phyloP scores from a whole-genome alignment of 345 rosid species.

The Eucalyptus marginata region DNA sequence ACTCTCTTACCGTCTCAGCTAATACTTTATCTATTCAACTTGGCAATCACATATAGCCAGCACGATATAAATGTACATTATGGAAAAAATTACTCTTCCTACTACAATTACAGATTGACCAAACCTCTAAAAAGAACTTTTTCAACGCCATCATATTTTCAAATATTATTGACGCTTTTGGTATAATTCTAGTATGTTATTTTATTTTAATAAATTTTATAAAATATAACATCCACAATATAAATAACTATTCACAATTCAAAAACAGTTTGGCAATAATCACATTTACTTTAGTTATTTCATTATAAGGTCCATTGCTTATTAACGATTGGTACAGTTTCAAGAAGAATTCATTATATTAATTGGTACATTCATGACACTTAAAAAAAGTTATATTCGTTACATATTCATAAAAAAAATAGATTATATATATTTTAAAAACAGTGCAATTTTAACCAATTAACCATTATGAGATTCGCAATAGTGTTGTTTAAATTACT shows the following conservation, averaged over 20 bases:
- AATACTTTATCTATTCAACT: neutral
- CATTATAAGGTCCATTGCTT: neutral
- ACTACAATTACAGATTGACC: too few species aligned
- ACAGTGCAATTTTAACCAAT: neutral
- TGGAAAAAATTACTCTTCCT: too few species aligned
- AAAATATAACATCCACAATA: neutral
- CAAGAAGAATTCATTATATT: too few species aligned
- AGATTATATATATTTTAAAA: neutral
- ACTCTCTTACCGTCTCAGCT: neutral
- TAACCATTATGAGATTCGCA: neutral
- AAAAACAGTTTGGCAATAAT: too few species aligned
- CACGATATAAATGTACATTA: neutral
- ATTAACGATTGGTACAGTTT: neutral
- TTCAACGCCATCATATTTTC: too few species aligned
- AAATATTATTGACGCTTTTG: too few species aligned
- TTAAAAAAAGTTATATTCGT: neutral
- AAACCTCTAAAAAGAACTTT: too few species aligned
- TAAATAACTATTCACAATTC: neutral
- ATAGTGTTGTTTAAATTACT: neutral
- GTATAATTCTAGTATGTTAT: too few species aligned
- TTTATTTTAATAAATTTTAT: too few species aligned
- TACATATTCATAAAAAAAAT: neutral
- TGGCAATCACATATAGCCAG: too few species aligned
- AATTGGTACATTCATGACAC: neutral
- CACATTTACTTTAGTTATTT: neutral